These are phyloP conservation scores for Canavalia ensiformis DNA, from an alignment of 306 rosid genomes.

Conservation along the genomic window DNA sequence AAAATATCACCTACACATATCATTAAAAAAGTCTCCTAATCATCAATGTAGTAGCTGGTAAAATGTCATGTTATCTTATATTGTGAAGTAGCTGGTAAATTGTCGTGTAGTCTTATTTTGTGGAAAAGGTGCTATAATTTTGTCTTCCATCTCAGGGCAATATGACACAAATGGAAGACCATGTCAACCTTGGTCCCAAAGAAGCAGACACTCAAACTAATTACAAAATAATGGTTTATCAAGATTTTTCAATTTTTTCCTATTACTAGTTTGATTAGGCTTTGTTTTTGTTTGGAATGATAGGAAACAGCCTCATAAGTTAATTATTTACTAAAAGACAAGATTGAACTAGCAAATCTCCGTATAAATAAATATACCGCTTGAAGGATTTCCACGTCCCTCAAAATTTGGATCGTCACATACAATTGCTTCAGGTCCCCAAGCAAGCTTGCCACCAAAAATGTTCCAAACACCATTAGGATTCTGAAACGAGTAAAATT, in stretches of 20 bases:
- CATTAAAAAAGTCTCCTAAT: constrained; percentile 34
- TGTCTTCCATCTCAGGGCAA: constrained; percentile 18
- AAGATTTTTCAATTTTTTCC: constrained; percentile 17
- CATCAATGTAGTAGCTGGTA: constrained; percentile 20
- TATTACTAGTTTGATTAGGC: constrained; percentile 11
- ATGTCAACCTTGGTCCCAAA: constrained; percentile 30
- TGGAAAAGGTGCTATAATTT: constrained; percentile 35
- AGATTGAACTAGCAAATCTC: background rate
- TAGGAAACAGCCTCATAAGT: constrained; percentile 29
- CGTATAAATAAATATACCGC: constrained; percentile 58
- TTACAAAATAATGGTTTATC: constrained; percentile 34
- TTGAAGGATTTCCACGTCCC: constrained; percentile 81
- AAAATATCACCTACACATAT: constrained; percentile 71
- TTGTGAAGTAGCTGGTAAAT: constrained; percentile 24
- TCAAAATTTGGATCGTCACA: constrained; percentile 83
- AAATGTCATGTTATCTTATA: constrained; percentile 9
- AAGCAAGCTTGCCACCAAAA: constrained; percentile 79
- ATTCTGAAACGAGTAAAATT: constrained; percentile 63
- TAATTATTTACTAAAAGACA: constrained; percentile 17
- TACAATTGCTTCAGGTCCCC: constrained; percentile 91
- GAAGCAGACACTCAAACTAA: constrained; percentile 21
- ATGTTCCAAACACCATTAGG: constrained; percentile 89
- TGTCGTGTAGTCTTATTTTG: constrained; percentile 17
- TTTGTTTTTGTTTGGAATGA: constrained; percentile 32
- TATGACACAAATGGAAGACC: constrained; percentile 26